phyloP scores from a whole-genome alignment of 106 monocot genomes.

The Allium sativum region DNA sequence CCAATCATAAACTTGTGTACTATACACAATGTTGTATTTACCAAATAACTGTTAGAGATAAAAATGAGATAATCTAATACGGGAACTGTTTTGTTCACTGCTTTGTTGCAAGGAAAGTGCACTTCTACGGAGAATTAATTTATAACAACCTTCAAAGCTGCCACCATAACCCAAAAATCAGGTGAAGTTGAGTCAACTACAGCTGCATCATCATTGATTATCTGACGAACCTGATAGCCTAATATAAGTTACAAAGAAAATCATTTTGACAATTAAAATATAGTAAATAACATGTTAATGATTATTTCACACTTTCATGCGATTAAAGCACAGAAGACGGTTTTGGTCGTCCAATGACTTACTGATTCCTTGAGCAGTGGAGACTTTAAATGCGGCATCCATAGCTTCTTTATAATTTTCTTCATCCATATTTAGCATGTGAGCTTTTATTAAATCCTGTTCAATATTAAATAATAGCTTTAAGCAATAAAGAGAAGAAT shows the following conservation, averaged over 20 bases:
- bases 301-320: too few species aligned
- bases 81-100: too few species aligned
- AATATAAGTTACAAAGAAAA: background rate
- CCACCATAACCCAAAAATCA: conserved; percentile 94
- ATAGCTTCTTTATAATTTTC: conserved; percentile 98
- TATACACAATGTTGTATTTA: too few species aligned
- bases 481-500: background rate
- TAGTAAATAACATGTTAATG: too few species aligned
- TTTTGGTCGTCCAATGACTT: conserved; percentile 19
- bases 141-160: conserved; percentile 78
- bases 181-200: conserved; percentile 66
- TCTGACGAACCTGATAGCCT: conserved; percentile 72
- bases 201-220: conserved; percentile 58
- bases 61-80: too few species aligned
- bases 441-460: conserved; percentile 69
- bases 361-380: conserved; percentile 69
- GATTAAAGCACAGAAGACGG: too few species aligned
- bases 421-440: conserved; percentile 84
- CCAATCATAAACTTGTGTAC: too few species aligned
- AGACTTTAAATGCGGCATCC: conserved; percentile 88
- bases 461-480: conserved; percentile 6
- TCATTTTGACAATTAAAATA: background rate
- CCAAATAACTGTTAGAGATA: too few species aligned
- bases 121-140: background rate
- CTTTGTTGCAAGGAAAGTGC: background rate